Conservation (phyloP, 768 basidiomycete species). For the Mycena crocata region DNA sequence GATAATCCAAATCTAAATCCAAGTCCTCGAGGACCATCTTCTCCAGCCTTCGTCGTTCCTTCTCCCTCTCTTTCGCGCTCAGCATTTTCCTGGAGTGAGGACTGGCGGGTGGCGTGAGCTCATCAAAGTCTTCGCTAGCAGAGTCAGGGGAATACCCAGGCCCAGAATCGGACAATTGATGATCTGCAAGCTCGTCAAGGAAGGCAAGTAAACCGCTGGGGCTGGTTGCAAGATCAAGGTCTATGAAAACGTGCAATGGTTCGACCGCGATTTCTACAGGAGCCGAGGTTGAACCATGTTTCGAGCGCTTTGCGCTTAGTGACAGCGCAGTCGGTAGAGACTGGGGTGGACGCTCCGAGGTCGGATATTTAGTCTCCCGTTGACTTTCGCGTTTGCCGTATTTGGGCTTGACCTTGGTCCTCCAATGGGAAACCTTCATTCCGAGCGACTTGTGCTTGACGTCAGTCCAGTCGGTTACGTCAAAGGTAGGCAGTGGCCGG, state of each 20-base stretch:
- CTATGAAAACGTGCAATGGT: slow-evolving; percentile 84
- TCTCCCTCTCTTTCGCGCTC: slow-evolving; percentile 41
- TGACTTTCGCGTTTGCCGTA: slow-evolving; percentile 35
- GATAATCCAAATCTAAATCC: slow-evolving; percentile 63
- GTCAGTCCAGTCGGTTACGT: slow-evolving; percentile 72
- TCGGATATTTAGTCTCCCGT: slow-evolving; percentile 29
- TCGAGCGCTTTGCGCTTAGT: slow-evolving; percentile 14
- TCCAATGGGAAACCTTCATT: slow-evolving; percentile 74
- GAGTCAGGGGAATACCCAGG: slow-evolving; percentile 16
- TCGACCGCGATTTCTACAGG: slow-evolving; percentile 57
- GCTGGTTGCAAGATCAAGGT: slow-evolving; percentile 62
- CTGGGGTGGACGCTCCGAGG: slow-evolving; percentile 20
- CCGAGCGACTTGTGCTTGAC: slow-evolving; percentile 51
- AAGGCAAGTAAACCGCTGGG: slow-evolving; percentile 56
- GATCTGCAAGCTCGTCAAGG: slow-evolving; percentile 52
- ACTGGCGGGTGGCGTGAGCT: slow-evolving; percentile 54
- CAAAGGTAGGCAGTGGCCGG: slow-evolving; percentile 63
- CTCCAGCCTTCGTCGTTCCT: slow-evolving; percentile 57
- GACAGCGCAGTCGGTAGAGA: slow-evolving; percentile 17
- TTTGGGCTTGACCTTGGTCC: slow-evolving; percentile 55
- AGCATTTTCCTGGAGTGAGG: slow-evolving; percentile 40
- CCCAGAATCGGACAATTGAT: slow-evolving; percentile 10
- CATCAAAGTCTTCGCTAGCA: slow-evolving; percentile 43
- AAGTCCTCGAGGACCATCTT: slow-evolving; percentile 69
- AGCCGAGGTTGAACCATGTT: slow-evolving; percentile 1